phyloP scores from a whole-genome alignment of 805 yeast genomes.

The Cyberlindnera euphorbiiphila region DNA sequence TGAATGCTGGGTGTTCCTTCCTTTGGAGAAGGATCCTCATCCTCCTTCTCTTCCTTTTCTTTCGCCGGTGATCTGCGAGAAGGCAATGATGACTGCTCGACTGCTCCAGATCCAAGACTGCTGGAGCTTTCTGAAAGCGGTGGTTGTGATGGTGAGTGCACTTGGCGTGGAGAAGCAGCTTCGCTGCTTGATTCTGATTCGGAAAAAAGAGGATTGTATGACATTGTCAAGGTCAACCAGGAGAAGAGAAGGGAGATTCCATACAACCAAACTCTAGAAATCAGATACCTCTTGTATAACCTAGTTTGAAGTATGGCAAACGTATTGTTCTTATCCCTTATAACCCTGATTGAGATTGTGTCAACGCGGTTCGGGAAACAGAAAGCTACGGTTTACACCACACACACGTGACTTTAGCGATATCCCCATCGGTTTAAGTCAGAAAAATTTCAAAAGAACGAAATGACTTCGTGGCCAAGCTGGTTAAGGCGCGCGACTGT shows the following conservation, averaged over 20 bases:
- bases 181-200: slow-evolving; percentile 26
- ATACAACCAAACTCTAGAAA: too few species aligned
- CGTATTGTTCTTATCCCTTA: too few species aligned
- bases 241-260: too few species aligned
- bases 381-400: too few species aligned
- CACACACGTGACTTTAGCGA: too few species aligned
- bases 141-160: slow-evolving; percentile 1
- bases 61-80: background rate
- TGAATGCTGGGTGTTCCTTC: slow-evolving; percentile 15
- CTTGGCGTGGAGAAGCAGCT: slow-evolving; percentile 10
- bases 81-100: background rate
- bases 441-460: background rate
- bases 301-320: too few species aligned
- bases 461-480: slow-evolving; percentile 28
- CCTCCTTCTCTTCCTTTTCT: background rate
- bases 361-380: too few species aligned
- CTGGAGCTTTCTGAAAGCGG: slow-evolving; percentile 6
- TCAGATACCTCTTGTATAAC: too few species aligned
- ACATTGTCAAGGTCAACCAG: too few species aligned
- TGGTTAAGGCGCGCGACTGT: slow-evolving; percentile 49
- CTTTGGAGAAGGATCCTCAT: background rate
- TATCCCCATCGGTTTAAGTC: too few species aligned
- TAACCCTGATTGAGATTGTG: too few species aligned
- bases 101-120: too few species aligned
- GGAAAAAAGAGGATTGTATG: slow-evolving; percentile 21